A percentile compares a stretch with the other conserved stretches of the same genome.
Evolutionary conservation across 139 green algal genomes (phyloP).

Genomic region (Micractinium conductrix): DNA sequence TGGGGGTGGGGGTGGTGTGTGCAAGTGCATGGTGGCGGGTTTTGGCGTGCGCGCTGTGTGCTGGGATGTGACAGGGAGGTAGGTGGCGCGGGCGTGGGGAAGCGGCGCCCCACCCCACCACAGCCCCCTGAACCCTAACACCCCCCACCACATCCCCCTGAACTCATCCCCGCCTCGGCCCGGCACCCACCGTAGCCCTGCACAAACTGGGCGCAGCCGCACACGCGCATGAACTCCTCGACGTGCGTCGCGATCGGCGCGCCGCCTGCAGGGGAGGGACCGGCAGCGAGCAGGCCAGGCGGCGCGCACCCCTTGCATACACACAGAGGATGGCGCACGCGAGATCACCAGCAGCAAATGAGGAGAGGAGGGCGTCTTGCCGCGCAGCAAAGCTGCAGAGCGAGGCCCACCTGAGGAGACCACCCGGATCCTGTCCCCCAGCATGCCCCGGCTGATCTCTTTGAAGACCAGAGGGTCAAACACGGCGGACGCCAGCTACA

Average conservation of each 20-base stretch:
- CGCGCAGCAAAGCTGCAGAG: not conserved
- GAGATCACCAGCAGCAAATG: too few species aligned
- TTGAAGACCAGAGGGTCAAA: constrained; percentile 82
- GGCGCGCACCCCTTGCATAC: not conserved
- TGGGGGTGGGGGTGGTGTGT: too few species aligned
- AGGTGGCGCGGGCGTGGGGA: too few species aligned
- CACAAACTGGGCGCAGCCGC: constrained; percentile 53
- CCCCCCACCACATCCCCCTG: too few species aligned
- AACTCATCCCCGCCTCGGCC: too few species aligned
- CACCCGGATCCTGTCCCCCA: constrained; percentile 72
- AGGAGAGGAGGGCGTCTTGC: not conserved
- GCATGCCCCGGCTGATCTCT: constrained; percentile 57
- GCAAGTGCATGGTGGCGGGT: too few species aligned
- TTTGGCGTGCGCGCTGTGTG: too few species aligned
- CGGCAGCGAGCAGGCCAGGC: not conserved
- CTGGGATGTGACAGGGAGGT: too few species aligned
- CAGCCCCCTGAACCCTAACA: too few species aligned
- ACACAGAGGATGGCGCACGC: not conserved
- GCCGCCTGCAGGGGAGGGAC: constrained; percentile 53
- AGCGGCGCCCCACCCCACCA: too few species aligned
- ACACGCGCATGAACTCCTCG: constrained; percentile 74
- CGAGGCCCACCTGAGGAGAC: constrained; percentile 68
- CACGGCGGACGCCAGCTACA: constrained; percentile 34
- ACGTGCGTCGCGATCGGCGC: constrained; percentile 85
- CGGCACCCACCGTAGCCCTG: constrained; percentile 93